Evolutionary conservation across 371 early-diverging fungal species (phyloP).

Genomic region (Lichtheimia ramosa): DNA sequence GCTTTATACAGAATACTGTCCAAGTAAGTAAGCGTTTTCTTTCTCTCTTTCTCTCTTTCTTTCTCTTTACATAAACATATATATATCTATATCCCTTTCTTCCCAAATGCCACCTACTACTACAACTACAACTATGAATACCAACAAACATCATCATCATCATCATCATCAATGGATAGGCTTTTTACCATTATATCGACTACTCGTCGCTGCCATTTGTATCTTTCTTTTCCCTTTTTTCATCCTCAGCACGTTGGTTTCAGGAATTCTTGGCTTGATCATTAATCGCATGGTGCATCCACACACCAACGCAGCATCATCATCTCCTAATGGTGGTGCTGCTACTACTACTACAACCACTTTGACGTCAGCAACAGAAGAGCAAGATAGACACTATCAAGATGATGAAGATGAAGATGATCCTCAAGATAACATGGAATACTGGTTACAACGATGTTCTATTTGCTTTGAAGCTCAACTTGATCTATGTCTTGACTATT

Average conservation of each 20-base stretch:
- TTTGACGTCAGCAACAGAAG: conserved; percentile 5
- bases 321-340: conserved; percentile 1
- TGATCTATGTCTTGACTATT: conserved; percentile 64
- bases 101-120: too few relatives aligned
- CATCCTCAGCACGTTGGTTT: conserved; percentile 13
- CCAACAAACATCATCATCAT: too few relatives aligned
- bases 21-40: neutral
- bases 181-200: too few relatives aligned
- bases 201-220: too few relatives aligned
- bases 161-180: too few relatives aligned
- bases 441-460: conserved; percentile 63
- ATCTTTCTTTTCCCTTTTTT: conserved; percentile 5
- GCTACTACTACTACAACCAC: conserved; percentile 1
- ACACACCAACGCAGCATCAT: conserved; percentile 7
- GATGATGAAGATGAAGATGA: neutral
- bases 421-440: conserved; percentile 45
- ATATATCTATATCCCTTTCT: too few relatives aligned
- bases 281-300: conserved; percentile 14
- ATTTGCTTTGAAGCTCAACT: conserved; percentile 69
- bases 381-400: neutral
- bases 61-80: too few relatives aligned
- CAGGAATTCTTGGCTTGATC: conserved; percentile 11
- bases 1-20: too few relatives aligned
- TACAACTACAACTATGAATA: too few relatives aligned
- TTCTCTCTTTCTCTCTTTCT: neutral